A percentile compares a stretch with the other conserved stretches of the same genome.
phyloP scores from a whole-genome alignment of 2,329 filamentous ascomycete genomes.

The Neocucurbitaria cava region DNA sequence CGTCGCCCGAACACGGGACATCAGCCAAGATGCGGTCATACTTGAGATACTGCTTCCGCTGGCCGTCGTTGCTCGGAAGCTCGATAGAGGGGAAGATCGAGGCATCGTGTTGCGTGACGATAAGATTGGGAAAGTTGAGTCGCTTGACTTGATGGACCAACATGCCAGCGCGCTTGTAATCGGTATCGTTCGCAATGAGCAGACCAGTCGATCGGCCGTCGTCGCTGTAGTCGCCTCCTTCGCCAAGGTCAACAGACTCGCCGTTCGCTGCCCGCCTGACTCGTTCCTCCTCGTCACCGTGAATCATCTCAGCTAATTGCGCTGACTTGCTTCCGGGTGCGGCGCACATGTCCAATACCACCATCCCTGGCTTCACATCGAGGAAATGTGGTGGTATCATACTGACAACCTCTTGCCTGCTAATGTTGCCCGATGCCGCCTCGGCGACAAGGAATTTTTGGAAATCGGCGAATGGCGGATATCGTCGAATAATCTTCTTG shows the following conservation, averaged over 20 bases:
- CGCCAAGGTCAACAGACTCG: slow-evolving; percentile 65
- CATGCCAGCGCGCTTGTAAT: slow-evolving; percentile 97
- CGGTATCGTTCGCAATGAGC: slow-evolving; percentile 92
- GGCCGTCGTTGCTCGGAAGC: slow-evolving; percentile 66
- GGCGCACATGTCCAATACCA: slow-evolving; percentile 93
- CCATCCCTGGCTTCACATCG: slow-evolving; percentile 89
- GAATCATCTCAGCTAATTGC: slow-evolving; percentile 93
- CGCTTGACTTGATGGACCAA: slow-evolving; percentile 97
- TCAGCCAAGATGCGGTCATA: slow-evolving; percentile 97
- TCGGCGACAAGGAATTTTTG: slow-evolving; percentile 98
- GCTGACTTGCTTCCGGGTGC: slow-evolving; percentile 97
- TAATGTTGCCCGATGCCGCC: slow-evolving; percentile 96
- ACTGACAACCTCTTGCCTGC: slow-evolving; percentile 94
- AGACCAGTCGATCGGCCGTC: slow-evolving; percentile 89
- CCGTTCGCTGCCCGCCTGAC: slow-evolving; percentile 74
- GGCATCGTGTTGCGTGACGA: slow-evolving; percentile 97
- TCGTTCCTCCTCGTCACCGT: slow-evolving; percentile 87
- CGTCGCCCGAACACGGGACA: slow-evolving; percentile 95
- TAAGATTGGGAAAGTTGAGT: slow-evolving; percentile 91
- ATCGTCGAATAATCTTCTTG: slow-evolving; percentile 93
- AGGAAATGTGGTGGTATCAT: slow-evolving; percentile 98
- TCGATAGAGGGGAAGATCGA: slow-evolving; percentile 93
- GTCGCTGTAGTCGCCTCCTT: slow-evolving; percentile 66
- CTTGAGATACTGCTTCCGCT: slow-evolving; percentile 79
- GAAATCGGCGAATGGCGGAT: slow-evolving; percentile 91